These are phyloP conservation scores for Kluyveromyces sp. DNA, from an alignment of 1,139 yeast species.

Conservation along the genomic window DNA sequence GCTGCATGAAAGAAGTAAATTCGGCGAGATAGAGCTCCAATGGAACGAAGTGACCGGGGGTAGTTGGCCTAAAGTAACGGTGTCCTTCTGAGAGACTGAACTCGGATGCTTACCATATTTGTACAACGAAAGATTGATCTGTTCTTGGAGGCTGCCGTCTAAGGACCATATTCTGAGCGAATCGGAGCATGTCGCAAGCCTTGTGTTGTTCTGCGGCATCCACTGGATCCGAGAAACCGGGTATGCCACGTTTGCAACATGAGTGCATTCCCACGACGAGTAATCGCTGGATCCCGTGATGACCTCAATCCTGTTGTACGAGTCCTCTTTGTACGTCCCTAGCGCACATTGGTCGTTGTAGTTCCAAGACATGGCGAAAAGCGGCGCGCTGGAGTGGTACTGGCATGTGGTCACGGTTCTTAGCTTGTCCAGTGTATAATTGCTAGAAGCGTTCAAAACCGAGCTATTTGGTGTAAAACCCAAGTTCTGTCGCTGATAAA, in stretches of 20 bases:
- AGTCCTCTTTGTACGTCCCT: slow-evolving; percentile 32
- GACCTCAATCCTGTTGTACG: slow-evolving; percentile 27
- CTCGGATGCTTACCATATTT: slow-evolving; percentile 28
- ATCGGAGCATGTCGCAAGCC: slow-evolving; percentile 33
- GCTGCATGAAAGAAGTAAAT: slow-evolving; percentile 71
- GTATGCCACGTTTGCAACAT: slow-evolving; percentile 48
- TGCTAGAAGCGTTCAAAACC: background rate
- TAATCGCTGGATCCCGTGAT: slow-evolving; percentile 33
- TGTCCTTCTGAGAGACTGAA: slow-evolving; percentile 9
- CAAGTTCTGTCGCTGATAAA: slow-evolving; percentile 11
- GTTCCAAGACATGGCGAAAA: slow-evolving; percentile 31
- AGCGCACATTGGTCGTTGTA: slow-evolving; percentile 27
- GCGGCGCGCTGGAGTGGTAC: slow-evolving; percentile 25
- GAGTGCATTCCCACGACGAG: slow-evolving; percentile 42
- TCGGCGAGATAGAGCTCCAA: slow-evolving; percentile 75
- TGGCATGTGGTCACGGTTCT: slow-evolving; percentile 21
- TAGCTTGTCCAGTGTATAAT: slow-evolving; percentile 9
- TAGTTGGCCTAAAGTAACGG: slow-evolving; percentile 30
- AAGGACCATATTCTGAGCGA: slow-evolving; percentile 32
- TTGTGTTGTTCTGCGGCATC: slow-evolving; percentile 42
- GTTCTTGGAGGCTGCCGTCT: slow-evolving; percentile 26
- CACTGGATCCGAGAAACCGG: slow-evolving; percentile 62
- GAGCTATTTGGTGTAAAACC: slow-evolving; percentile 1
- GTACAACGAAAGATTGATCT: slow-evolving; percentile 28
- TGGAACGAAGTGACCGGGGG: slow-evolving; percentile 92